Base-by-base conservation (phyloP, 805 yeast genomes). In the Metschnikowia dekortorum region DNA sequence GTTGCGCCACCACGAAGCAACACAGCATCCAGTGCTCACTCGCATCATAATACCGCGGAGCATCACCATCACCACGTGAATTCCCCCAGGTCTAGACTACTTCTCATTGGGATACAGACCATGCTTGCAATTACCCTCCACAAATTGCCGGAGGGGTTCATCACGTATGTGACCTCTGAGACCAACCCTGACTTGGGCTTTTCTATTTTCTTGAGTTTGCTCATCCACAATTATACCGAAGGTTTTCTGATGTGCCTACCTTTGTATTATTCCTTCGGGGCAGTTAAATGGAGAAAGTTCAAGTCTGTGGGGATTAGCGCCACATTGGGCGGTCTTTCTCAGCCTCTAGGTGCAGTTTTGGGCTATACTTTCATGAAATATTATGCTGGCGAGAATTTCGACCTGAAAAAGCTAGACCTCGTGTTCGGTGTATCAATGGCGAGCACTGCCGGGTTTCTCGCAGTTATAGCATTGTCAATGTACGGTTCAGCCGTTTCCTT, bases 241-340 rank as follows among this genome's bases (percentile, higher is more conserved):
- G 99, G 98, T 0, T 90, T 94, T 64, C 82, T 94, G 13, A 91
- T 92, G 87, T 89, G 96, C 11, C 73, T 91, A 42, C 98, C 98
- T 0, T 72, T 92, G 32, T 94, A 85, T 63, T 79, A 91, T 46
- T 89, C 95, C 8, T 73, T 92, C 54, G 60, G 63, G 4, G 51
- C 60, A 2, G 73, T 80, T 39, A 59, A 68, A 29, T 60, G 57
- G 53, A 70, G 76, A 14, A 73, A 73, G 56, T 48, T 69, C 29
- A 76, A 80, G 55, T 96, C 97, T 0, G 69, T 89, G 9, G 54
- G 75, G 0, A 77, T 85, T 7, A 79, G 91, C 13, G 82, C 87
- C 1, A 48, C 84, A 0, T 68, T 92, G 14, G 97, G 97, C 4
- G 91, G 92, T 0, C 73, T 82, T 1, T 83, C 96, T 2, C 97